Conservation (phyloP, 305 asterid species). For the Ruellia speciosa region DNA sequence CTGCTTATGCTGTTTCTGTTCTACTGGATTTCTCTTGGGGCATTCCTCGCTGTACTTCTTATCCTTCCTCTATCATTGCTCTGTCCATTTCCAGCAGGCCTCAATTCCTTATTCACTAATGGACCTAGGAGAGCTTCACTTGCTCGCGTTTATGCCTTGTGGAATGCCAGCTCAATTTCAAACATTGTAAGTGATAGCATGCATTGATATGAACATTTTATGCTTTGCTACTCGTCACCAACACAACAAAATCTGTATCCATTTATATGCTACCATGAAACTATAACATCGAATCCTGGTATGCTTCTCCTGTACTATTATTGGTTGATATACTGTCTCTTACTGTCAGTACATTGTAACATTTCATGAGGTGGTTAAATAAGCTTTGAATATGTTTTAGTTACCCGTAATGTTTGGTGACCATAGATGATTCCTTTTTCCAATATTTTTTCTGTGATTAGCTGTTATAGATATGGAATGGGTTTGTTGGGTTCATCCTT, state of each 20-base stretch:
- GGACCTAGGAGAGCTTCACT: slow-evolving; percentile 88
- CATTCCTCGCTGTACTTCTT: slow-evolving; percentile 83
- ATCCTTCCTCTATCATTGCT: slow-evolving; percentile 91
- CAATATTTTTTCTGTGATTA: too few species aligned
- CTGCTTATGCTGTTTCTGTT: slow-evolving; percentile 70
- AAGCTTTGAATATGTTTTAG: too few species aligned
- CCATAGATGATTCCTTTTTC: too few species aligned
- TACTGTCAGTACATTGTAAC: too few species aligned
- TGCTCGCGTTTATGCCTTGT: slow-evolving; percentile 83
- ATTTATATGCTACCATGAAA: too few species aligned
- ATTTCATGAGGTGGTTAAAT: too few species aligned
- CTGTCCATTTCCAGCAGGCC: slow-evolving; percentile 92
- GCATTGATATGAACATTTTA: slow-evolving; percentile 10
- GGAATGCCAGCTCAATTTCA: slow-evolving; percentile 83
- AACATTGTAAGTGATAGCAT: slow-evolving; percentile 55
- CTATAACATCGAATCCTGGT: too few species aligned
- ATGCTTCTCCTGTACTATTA: too few species aligned
- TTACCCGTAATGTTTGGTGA: too few species aligned
- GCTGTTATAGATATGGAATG: too few species aligned
- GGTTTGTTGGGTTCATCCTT: too few species aligned
- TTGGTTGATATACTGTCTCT: too few species aligned
- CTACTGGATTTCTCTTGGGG: slow-evolving; percentile 91
- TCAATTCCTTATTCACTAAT: slow-evolving; percentile 84
- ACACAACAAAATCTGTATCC: not conserved
- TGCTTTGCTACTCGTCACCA: slow-evolving; percentile 17